A percentile compares a stretch with the other conserved stretches of the same genome.
Conservation (phyloP, 2,329 filamentous ascomycete species). For the Aspergillus udagawae region DNA sequence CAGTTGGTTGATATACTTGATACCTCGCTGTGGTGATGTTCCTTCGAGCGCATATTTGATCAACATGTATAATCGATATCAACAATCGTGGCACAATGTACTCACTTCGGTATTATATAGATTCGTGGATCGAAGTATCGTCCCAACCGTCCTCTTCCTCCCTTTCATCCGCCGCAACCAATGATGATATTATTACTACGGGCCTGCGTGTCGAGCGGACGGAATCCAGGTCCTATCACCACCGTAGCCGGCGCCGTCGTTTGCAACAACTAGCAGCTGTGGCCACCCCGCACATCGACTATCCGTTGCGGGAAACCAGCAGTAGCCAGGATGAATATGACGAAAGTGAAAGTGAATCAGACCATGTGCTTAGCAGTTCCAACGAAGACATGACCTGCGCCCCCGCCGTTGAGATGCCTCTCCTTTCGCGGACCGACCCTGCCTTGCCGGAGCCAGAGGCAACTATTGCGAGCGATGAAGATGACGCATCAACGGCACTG, state of each 20-base stretch:
- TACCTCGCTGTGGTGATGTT: conserved; percentile 5
- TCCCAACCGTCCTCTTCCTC: conserved; percentile 94
- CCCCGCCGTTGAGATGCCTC: conserved; percentile 18
- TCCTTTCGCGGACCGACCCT: conserved; percentile 20
- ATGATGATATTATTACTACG: conserved; percentile 86
- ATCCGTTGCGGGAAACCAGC: conserved; percentile 42
- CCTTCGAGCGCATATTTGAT: conserved; percentile 6
- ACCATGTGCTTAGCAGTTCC: conserved; percentile 63
- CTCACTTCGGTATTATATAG: conserved; percentile 53
- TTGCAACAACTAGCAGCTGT: conserved; percentile 32
- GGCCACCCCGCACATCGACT: conserved; percentile 39
- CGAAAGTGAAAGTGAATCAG: conserved; percentile 86
- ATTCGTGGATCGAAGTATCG: conserved; percentile 94
- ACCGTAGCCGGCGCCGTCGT: conserved; percentile 54
- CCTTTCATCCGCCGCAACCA: conserved; percentile 66
- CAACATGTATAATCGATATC: conserved; percentile 14
- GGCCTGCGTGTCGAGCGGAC: conserved; percentile 71
- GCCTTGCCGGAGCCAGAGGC: conserved; percentile 26
- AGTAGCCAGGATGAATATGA: conserved; percentile 95
- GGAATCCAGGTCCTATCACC: conserved; percentile 47
- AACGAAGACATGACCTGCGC: conserved; percentile 52
- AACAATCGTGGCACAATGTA: conserved; percentile 29
- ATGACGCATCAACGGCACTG: conserved; percentile 79
- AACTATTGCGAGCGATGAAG: conserved; percentile 49
- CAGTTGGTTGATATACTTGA: conserved; percentile 19